Percentiles rank a stretch among this genome's conserved stretches.
Conservation (phyloP, 495 filamentous ascomycete species). For the Margaritispora aquatica region DNA sequence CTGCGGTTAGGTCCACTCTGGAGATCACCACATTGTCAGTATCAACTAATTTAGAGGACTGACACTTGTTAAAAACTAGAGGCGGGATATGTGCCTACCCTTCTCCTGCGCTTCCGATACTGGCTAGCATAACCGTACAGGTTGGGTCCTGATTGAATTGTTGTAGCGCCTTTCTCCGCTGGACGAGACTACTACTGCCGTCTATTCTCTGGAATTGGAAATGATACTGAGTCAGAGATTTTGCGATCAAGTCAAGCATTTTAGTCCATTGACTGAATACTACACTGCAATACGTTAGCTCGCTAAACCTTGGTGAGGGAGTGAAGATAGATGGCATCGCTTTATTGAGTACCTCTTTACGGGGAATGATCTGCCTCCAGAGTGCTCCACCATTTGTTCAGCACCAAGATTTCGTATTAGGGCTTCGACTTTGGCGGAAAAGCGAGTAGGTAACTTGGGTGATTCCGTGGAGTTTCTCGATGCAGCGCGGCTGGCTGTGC, state of each 20-base stretch:
- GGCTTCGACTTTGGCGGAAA: slow-evolving; percentile 22
- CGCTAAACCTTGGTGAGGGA: too few species aligned
- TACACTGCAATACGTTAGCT: slow-evolving; percentile 25
- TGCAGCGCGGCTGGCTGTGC: too few species aligned
- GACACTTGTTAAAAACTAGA: too few species aligned
- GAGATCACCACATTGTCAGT: background rate
- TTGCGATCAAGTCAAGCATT: slow-evolving; percentile 32
- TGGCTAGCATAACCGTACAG: slow-evolving; percentile 27
- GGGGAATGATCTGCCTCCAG: background rate
- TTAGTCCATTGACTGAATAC: slow-evolving; percentile 41
- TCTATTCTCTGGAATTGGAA: slow-evolving; percentile 21
- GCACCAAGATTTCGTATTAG: slow-evolving; percentile 20
- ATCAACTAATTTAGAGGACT: background rate
- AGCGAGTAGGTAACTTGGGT: slow-evolving; percentile 5
- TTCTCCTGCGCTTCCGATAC: slow-evolving; percentile 25
- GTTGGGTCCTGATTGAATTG: slow-evolving; percentile 15
- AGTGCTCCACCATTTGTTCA: slow-evolving; percentile 11
- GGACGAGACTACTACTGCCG: slow-evolving; percentile 6
- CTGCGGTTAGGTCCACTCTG: slow-evolving; percentile 26
- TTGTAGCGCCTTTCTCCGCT: slow-evolving; percentile 4
- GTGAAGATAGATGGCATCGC: background rate
- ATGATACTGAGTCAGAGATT: background rate
- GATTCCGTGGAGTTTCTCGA: too few species aligned
- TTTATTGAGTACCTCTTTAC: slow-evolving; percentile 17
- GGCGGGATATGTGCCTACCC: slow-evolving; percentile 17